A percentile compares a stretch with the other conserved stretches of the same genome.
These are phyloP conservation scores for Salvia hispanica DNA, from an alignment of 257 asterid genomes.

Conservation along the genomic window DNA sequence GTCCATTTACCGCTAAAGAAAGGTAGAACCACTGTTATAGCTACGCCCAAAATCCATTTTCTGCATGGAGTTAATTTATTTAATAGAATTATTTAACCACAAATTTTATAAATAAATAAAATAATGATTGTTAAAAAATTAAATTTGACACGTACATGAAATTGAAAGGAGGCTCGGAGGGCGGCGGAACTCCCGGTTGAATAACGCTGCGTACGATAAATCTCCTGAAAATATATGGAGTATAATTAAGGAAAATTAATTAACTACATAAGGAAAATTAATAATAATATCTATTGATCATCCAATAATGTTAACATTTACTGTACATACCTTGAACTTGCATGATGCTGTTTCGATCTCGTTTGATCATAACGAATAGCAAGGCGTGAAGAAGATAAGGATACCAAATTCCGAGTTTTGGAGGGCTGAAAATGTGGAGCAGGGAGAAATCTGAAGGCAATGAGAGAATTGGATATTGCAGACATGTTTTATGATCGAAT, in stretches of 20 bases:
- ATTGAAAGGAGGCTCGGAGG: constrained; percentile 42
- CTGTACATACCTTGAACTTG: constrained; percentile 25
- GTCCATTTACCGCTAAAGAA: constrained; percentile 37
- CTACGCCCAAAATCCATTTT: constrained; percentile 39
- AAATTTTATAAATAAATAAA: not conserved
- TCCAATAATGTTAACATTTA: not conserved
- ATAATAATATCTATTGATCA: too few species aligned
- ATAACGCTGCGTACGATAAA: constrained; percentile 31
- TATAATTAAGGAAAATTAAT: constrained; percentile 10
- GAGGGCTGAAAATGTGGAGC: constrained; percentile 7
- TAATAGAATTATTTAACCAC: not conserved
- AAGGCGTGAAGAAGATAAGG: constrained; percentile 24
- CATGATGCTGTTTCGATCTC: constrained; percentile 4
- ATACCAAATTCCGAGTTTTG: constrained; percentile 16
- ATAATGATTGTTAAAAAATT: not conserved
- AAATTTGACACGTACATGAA: constrained; percentile 35
- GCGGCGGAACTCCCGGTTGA: constrained; percentile 39
- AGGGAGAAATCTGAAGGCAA: constrained; percentile 18
- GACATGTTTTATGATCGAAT: constrained; percentile 30
- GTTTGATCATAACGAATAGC: constrained; percentile 2
- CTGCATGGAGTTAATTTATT: constrained; percentile 19
- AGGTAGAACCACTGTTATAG: constrained; percentile 35
- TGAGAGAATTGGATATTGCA: constrained; percentile 18
- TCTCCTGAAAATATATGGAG: constrained; percentile 35
- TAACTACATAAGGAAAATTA: not conserved